Evolutionary conservation across 1,284 basidiomycete genomes (phyloP).

Genomic region (Sporisorium exsertum): DNA sequence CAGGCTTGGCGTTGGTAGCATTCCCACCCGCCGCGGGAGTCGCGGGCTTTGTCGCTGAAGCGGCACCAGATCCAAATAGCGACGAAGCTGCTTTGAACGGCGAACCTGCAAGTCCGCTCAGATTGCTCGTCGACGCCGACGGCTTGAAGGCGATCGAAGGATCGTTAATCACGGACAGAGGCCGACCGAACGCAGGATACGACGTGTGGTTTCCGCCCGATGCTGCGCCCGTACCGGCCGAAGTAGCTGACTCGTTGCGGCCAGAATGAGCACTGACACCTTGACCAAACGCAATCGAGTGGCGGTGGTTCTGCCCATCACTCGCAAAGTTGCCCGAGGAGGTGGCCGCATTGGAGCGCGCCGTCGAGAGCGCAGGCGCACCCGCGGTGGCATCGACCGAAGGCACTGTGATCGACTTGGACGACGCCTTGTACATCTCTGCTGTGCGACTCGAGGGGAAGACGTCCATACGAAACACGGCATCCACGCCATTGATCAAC

Average conservation of each 20-base stretch:
- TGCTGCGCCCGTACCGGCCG: neutral
- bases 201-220: slow-evolving; percentile 8
- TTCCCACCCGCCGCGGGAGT: slow-evolving; percentile 3
- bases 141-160: slow-evolving; percentile 38
- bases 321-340: slow-evolving; percentile 4
- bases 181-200: slow-evolving; percentile 43
- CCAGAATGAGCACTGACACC: slow-evolving; percentile 13
- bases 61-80: slow-evolving; percentile 36
- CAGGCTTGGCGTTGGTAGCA: slow-evolving; percentile 16
- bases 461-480: slow-evolving; percentile 53
- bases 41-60: slow-evolving; percentile 18
- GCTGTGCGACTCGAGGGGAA: slow-evolving; percentile 38
- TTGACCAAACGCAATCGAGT: slow-evolving; percentile 31
- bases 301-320: slow-evolving; percentile 18
- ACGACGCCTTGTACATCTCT: slow-evolving; percentile 33
- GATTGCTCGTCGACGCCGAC: slow-evolving; percentile 29
- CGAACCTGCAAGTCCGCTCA: slow-evolving; percentile 32
- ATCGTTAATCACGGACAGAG: slow-evolving; percentile 48
- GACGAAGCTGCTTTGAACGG: slow-evolving; percentile 51
- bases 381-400: slow-evolving; percentile 23
- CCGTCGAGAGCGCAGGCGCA: slow-evolving; percentile 18
- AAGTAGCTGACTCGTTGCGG: slow-evolving; percentile 9
- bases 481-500: slow-evolving; percentile 54
- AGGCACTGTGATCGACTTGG: slow-evolving; percentile 35
- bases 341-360: slow-evolving; percentile 4